Percentiles rank a stretch among this genome's conserved stretches.
phyloP scores from a whole-genome alignment of 495 filamentous ascomycete genomes.

The Geopyxis carbonaria region DNA sequence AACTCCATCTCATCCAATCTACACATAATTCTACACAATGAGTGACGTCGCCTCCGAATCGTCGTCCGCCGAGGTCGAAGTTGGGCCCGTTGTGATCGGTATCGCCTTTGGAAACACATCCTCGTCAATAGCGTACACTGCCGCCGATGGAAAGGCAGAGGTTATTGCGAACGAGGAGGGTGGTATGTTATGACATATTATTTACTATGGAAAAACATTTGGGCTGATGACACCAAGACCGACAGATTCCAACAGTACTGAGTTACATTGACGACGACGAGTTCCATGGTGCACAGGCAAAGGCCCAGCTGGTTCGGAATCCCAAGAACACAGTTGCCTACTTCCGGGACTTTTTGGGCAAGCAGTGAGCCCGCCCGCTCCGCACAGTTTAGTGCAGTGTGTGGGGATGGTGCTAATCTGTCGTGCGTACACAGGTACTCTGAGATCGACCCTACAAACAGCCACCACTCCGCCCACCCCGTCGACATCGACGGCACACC shows the following conservation, averaged over 20 bases:
- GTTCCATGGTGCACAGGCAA: constrained; percentile 90
- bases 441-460: constrained; percentile 77
- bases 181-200: constrained; percentile 38
- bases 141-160: constrained; percentile 75
- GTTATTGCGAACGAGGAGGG: constrained; percentile 99
- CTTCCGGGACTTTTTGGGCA: constrained; percentile 88
- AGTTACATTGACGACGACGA: constrained; percentile 93
- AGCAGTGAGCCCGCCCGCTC: constrained; percentile 42
- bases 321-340: constrained; percentile 80
- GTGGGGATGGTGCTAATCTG: not conserved
- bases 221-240: constrained; percentile 38
- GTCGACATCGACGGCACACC: constrained; percentile 53
- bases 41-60: not conserved
- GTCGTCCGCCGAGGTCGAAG: not conserved
- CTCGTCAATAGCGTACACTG: constrained; percentile 85
- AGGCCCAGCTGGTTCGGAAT: constrained; percentile 80
- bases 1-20: constrained; percentile 2
- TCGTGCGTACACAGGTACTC: constrained; percentile 13
- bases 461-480: constrained; percentile 85
- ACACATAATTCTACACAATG: constrained; percentile 35
- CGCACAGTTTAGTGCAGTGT: not conserved
- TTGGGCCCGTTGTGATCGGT: constrained; percentile 47
- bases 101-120: constrained; percentile 96
- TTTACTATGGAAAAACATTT: constrained; percentile 7
- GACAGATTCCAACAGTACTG: constrained; percentile 86